Evolutionary conservation across 441 rosid genomes (phyloP), one percentile per base, ranked within the genome.

Genomic region (Dalechampia spathulata): DNA sequence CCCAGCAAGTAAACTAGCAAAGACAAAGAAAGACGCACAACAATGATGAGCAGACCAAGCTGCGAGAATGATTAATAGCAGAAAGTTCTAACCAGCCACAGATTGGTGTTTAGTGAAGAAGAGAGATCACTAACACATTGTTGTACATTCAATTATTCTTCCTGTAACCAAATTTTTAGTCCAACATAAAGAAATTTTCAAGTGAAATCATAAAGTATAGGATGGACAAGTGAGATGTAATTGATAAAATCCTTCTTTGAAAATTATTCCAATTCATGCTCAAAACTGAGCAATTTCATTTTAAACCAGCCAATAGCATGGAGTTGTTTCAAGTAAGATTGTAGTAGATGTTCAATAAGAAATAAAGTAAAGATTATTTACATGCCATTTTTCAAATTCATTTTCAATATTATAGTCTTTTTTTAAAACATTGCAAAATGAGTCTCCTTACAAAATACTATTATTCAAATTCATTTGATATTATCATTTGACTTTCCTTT

Each of bases 1-100:
- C n/a, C 70, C 92, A 9, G 82, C 83, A 41, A 90, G 90, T 64
- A 85, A 70, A 75, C 15, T 68, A 69, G 74, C 69, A 66, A 86
- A 70, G 66, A 69, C 55, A 32, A 81, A 65, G 47, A 69, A 62
- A 26, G 56, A 64, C 47, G 54, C 45, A 48, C 45, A 62, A 66
- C 36, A 47, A 65, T 45, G n/a, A n/a, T n/a, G 49, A 63, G 52
- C 38, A 49, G 30, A 60, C 56, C 52, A 41, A 30, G 25, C 52
- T 9, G 45, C 62, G 49, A 58, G 58, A 57, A 65, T 51, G 65
- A 62, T 59, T 28, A 57, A 49, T 28, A 60, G 62, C 60, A 32
- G 59, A 50, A 60, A 30, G 34, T 30, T 30, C 34, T 30, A 30
- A 30, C 34, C 34, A 30, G 34, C 34, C 72, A 69, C 50, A 26